Evolutionary conservation across 2,329 filamentous ascomycete genomes (phyloP).

Genomic region (Trichoderma aggressivum): DNA sequence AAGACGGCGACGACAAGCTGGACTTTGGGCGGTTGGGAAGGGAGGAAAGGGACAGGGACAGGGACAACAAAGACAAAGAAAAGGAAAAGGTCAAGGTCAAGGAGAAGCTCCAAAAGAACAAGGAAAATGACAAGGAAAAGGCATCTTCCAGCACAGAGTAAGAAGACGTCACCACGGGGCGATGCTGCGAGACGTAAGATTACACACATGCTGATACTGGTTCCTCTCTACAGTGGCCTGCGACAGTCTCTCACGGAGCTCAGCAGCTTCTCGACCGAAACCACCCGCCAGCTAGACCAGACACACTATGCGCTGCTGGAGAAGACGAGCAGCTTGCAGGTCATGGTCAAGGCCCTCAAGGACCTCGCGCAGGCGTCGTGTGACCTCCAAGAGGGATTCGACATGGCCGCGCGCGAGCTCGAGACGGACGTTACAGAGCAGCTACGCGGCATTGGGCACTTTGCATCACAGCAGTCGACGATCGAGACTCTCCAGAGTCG

Average conservation of each 20-base stretch:
- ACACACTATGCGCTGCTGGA: conserved; percentile 72
- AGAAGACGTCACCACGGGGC: conserved; percentile 14
- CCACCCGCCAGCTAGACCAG: conserved; percentile 66
- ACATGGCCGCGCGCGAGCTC: conserved; percentile 56
- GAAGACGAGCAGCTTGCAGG: conserved; percentile 61
- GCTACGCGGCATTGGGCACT: conserved; percentile 58
- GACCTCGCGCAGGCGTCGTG: conserved; percentile 62
- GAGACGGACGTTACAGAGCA: conserved; percentile 58
- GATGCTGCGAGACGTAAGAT: not conserved
- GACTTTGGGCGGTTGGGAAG: conserved; percentile 29
- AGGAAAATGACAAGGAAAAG: conserved; percentile 21
- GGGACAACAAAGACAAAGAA: conserved; percentile 27
- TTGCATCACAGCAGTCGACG: conserved; percentile 61
- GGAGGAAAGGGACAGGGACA: conserved; percentile 32
- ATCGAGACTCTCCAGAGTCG: conserved; percentile 61
- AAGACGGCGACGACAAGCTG: conserved; percentile 28
- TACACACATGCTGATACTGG: not conserved
- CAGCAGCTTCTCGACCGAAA: conserved; percentile 56
- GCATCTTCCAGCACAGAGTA: conserved; percentile 33
- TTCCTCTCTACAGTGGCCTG: conserved; percentile 41
- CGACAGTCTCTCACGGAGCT: conserved; percentile 53
- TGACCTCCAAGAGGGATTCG: conserved; percentile 57
- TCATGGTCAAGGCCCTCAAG: conserved; percentile 61
- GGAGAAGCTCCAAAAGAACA: conserved; percentile 38
- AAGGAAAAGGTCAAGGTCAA: conserved; percentile 22